These are phyloP conservation scores for Leptographium wingfieldii DNA, from an alignment of 2,329 filamentous ascomycete genomes.

Conservation along the genomic window DNA sequence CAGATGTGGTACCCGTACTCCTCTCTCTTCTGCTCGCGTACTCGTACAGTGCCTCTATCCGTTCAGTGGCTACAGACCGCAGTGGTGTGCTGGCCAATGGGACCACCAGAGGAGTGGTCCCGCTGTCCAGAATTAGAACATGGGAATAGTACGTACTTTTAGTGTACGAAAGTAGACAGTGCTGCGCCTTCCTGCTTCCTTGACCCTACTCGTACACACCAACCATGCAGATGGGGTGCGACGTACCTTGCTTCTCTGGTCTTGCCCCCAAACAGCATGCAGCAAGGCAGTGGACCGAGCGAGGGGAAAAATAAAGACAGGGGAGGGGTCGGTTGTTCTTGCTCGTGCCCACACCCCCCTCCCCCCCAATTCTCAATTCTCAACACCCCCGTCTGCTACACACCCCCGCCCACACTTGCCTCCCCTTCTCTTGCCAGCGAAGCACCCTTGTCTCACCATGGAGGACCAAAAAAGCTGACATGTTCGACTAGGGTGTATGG, in stretches of 20 bases:
- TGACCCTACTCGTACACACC: not conserved
- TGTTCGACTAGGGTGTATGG: slow-evolving; percentile 2
- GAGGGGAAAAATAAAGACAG: not conserved
- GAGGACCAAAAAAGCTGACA: slow-evolving; percentile 5
- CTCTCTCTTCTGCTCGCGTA: not conserved
- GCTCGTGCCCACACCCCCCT: not conserved
- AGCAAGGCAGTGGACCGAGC: not conserved
- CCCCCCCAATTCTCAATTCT: not conserved
- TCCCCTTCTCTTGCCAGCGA: slow-evolving; percentile 2
- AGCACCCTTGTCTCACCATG: slow-evolving; percentile 6
- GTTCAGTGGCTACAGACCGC: not conserved
- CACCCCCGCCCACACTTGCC: not conserved
- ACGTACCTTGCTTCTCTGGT: not conserved
- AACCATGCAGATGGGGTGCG: not conserved
- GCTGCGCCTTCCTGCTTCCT: not conserved
- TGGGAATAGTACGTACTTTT: not conserved
- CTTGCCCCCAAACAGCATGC: not conserved
- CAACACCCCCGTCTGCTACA: not conserved
- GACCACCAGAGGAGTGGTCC: not conserved
- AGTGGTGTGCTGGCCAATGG: slow-evolving; percentile 1
- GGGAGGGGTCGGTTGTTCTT: not conserved
- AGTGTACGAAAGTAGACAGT: not conserved
- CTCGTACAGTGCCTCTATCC: not conserved
- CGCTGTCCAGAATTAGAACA: slow-evolving; percentile 1
- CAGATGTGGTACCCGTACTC: not conserved